Conservation (phyloP, 2,329 filamentous ascomycete genomes). For the Botrytis porri region DNA sequence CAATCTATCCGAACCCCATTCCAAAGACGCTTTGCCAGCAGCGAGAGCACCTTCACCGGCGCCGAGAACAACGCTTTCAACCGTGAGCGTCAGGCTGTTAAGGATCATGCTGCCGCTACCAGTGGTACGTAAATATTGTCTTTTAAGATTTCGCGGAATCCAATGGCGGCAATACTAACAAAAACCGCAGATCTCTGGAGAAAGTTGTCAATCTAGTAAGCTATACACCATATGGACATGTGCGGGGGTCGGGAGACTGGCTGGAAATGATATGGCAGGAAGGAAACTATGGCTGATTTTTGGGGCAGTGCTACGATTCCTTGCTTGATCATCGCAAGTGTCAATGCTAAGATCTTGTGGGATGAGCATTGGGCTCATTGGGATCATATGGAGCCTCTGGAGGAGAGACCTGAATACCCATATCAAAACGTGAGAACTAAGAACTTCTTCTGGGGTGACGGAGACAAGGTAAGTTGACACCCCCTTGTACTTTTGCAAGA, state of each 20-base stretch:
- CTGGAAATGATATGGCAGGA: neutral
- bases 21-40: conserved; percentile 71
- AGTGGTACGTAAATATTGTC: conserved; percentile 60
- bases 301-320: conserved; percentile 68
- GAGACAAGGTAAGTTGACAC: conserved; percentile 73
- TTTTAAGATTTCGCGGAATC: too few relatives aligned
- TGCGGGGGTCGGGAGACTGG: neutral
- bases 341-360: conserved; percentile 91
- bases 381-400: conserved; percentile 76
- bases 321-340: conserved; percentile 63
- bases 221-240: neutral
- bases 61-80: conserved; percentile 85
- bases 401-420: conserved; percentile 89
- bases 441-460: conserved; percentile 93
- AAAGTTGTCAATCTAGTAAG: conserved; percentile 95
- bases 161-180: conserved; percentile 24
- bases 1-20: conserved; percentile 53
- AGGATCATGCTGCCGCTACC: conserved; percentile 82
- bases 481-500: conserved; percentile 19
- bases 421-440: conserved; percentile 98
- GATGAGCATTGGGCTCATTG: conserved; percentile 97
- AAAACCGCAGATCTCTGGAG: conserved; percentile 75
- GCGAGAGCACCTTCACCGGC: conserved; percentile 56
- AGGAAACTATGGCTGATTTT: conserved; percentile 23
- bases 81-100: conserved; percentile 84